Conservation (phyloP, 1,139 yeast genomes). For the Suhomyces bolitotheri region DNA sequence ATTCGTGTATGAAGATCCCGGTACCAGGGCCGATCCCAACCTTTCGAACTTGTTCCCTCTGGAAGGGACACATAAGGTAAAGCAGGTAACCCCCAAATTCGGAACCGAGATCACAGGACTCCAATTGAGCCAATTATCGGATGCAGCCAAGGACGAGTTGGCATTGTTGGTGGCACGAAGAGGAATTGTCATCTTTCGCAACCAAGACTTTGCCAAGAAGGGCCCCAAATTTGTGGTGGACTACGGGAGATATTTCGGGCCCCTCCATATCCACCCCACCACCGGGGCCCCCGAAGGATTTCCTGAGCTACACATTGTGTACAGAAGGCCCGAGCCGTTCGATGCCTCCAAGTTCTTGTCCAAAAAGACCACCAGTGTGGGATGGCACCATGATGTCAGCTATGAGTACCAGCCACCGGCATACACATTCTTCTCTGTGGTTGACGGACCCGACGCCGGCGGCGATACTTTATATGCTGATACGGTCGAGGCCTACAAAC, state of each 20-base stretch:
- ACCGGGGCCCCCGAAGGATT: constrained; percentile 39
- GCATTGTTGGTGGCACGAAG: constrained; percentile 39
- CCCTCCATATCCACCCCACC: constrained; percentile 42
- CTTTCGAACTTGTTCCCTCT: constrained; percentile 51
- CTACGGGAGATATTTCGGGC: constrained; percentile 36
- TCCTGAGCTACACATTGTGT: constrained; percentile 37
- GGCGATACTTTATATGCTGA: constrained; percentile 37
- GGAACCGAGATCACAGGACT: constrained; percentile 55
- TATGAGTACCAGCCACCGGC: constrained; percentile 43
- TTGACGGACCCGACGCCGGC: constrained; percentile 42
- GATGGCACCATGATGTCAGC: constrained; percentile 44
- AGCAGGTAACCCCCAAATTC: constrained; percentile 53
- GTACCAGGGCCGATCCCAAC: constrained; percentile 54
- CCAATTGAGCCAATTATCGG: constrained; percentile 28
- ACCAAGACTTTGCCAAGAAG: constrained; percentile 35
- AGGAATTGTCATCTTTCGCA: constrained; percentile 40
- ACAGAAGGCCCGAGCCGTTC: constrained; percentile 24
- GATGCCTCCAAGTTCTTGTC: constrained; percentile 25
- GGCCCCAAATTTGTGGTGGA: constrained; percentile 35
- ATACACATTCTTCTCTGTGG: constrained; percentile 35
- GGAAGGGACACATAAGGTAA: constrained; percentile 25
- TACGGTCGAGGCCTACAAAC: constrained; percentile 27
- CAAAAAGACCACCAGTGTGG: constrained; percentile 26
- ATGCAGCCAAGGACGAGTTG: constrained; percentile 36
- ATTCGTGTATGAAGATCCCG: constrained; percentile 53